Evolutionary conservation across 331 rosid genomes (phyloP).

Genomic region (Stylosanthes scabra): DNA sequence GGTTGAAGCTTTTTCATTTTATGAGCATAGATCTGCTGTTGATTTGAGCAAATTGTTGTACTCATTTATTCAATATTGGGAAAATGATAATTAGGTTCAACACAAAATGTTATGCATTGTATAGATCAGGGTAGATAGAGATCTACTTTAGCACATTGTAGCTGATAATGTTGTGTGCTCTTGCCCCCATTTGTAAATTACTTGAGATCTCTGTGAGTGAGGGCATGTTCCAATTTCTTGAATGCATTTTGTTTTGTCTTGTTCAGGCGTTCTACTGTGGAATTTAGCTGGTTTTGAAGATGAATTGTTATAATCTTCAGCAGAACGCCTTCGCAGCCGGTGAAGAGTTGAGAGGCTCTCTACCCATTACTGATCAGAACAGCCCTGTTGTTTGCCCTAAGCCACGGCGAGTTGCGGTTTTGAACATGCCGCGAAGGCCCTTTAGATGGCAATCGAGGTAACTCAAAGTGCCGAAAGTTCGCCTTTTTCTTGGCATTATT

Average conservation of each 20-base stretch:
- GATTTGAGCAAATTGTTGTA: slow-evolving; percentile 3
- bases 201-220: not conserved
- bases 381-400: slow-evolving; percentile 58
- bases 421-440: slow-evolving; percentile 48
- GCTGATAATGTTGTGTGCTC: not conserved
- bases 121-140: slow-evolving; percentile 13
- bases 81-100: not conserved
- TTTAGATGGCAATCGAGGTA: slow-evolving; percentile 60
- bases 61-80: slow-evolving; percentile 1
- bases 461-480: not conserved
- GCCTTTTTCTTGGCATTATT: slow-evolving; percentile 19
- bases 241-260: not conserved
- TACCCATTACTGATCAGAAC: slow-evolving; percentile 43
- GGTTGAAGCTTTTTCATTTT: slow-evolving; percentile 2
- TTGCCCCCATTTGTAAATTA: not conserved
- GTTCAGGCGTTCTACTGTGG: slow-evolving; percentile 30
- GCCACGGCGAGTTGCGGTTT: slow-evolving; percentile 64
- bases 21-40: slow-evolving; percentile 51
- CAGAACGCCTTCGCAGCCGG: slow-evolving; percentile 30
- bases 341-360: slow-evolving; percentile 41
- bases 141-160: slow-evolving; percentile 21
- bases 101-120: not conserved
- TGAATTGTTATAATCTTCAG: slow-evolving; percentile 35
- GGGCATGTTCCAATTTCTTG: not conserved
- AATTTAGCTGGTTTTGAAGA: slow-evolving; percentile 22